Evolutionary conservation across 345 rosid species (phyloP), one percentile per base, ranked within the genome.

Genomic region (Rhizophora mangle): DNA sequence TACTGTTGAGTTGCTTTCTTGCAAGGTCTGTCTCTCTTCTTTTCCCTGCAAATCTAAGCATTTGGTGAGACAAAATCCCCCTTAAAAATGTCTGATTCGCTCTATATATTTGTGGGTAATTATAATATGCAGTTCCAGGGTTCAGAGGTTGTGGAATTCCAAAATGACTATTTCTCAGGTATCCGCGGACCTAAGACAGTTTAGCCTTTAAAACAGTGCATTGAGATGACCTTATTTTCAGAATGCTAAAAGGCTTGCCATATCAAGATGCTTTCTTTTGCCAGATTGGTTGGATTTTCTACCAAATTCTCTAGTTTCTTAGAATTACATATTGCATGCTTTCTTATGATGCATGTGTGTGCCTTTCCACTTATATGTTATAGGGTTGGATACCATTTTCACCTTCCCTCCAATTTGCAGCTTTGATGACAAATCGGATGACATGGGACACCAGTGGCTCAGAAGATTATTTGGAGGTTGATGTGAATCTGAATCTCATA

Each of bases 101-200:
- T 64, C 13, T 26, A 8, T 54, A 19, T 67, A 34, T 6, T 53
- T 72, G 51, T 30, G 58, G 52, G 56, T 43, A 3, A 43, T 10
- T 55, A 11, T 56, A 31, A 63, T 58, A 51, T 76, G 82, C 85
- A 89, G 96, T 85, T 91, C 71, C 82, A 82, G 76, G 97, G 97
- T 62, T 89, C 96, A 52, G 82, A 89, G 70, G 39, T 85, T 24
- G 53, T 91, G 74, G 92, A 91, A 71, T 78, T 71, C 68, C 96
- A 91, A 80, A 91, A 87, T 77, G 82, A 85, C 37, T 82, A 64
- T 67, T 87, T 89, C 77, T 85, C 91, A 82, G 97, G 97, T 88
- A 74, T 56, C 39, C 58, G 21, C 2, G n/a, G 47, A 39, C 47
- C 47, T 9, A 9, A 9, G 47, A 9, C 1, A 39, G 47, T 9